phyloP scores from a whole-genome alignment of 2,329 filamentous ascomycete genomes.

The Arthrobotrys iridis region DNA sequence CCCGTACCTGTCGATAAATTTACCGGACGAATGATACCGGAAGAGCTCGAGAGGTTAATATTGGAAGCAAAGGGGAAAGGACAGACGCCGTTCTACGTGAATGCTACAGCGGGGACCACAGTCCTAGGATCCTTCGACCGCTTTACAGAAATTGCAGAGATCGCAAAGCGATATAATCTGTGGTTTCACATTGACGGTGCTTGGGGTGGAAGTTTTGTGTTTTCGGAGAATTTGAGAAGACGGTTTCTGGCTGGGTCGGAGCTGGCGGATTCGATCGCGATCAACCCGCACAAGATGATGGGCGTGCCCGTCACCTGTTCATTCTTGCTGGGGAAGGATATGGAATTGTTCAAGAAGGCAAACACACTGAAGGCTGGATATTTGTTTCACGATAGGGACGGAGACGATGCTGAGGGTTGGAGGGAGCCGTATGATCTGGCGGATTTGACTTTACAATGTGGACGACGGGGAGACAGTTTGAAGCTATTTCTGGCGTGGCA shows the following conservation, averaged over 20 bases:
- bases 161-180: slow-evolving; percentile 77
- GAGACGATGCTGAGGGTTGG: slow-evolving; percentile 58
- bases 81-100: slow-evolving; percentile 90
- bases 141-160: slow-evolving; percentile 73
- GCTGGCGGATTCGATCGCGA: slow-evolving; percentile 80
- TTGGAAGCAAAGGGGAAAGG: slow-evolving; percentile 71
- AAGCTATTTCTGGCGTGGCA: slow-evolving; percentile 90
- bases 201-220: slow-evolving; percentile 87
- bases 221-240: slow-evolving; percentile 71
- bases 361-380: slow-evolving; percentile 91
- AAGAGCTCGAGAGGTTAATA: slow-evolving; percentile 72
- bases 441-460: slow-evolving; percentile 92
- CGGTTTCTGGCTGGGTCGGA: slow-evolving; percentile 75
- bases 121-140: slow-evolving; percentile 91
- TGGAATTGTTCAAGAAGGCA: slow-evolving; percentile 79
- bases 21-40: slow-evolving; percentile 60
- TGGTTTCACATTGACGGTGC: slow-evolving; percentile 95
- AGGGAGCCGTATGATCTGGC: slow-evolving; percentile 84
- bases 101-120: slow-evolving; percentile 93
- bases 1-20: slow-evolving; percentile 75
- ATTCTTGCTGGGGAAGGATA: slow-evolving; percentile 82
- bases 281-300: slow-evolving; percentile 98
- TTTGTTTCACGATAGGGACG: slow-evolving; percentile 73
- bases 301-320: slow-evolving; percentile 89
- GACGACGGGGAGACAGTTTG: slow-evolving; percentile 81